Base-by-base conservation (phyloP, 2,329 filamentous ascomycete genomes). In the Fusarium brevicatenulatum region DNA sequence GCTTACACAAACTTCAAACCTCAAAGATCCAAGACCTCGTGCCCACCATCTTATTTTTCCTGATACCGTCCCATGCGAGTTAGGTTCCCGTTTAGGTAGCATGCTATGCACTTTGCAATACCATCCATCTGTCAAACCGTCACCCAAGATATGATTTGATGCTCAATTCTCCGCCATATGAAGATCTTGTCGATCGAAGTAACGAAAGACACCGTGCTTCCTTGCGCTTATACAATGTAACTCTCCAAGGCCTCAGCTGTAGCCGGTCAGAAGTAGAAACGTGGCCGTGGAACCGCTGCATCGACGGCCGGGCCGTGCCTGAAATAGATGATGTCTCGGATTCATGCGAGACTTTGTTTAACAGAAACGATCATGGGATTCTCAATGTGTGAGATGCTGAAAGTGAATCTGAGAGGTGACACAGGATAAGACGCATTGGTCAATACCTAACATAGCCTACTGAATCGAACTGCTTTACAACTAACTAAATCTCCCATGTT, bases 381-480 rank as follows among this genome's bases (percentile, higher is more conserved):
- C 49, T 34, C 34, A 36, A 42, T 47, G 30, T 23, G 56, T 58
- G 49, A 53, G 67, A 54, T 53, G 34, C 28, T 40, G 37, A 63
- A 50, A 28, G 55, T 28, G 15, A 49, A 69, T 34, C 19, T 47
- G 12, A 60, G 37, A 64, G 28, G 57, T 55, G 52, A 54, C 50
- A 66, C 60, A 67, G 62, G 56, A 57, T 56, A 62, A 71, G 68
- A 76, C 66, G 66, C 69, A 68, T 78, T 69, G 72, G 76, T 73
- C 70, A 70, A 78, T 76, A 52, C 32, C 30, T 36, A 78, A 77
- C 70, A 68, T 78, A 78, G 74, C 71, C 73, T 78, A 76, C 75
- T 78, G 74, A 76, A 76, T 70, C 75, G 76, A 78, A 75, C 72
- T 78, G 76, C 73, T 78, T 76, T 71, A 62, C 69, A 78, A 72